Percentiles rank a stretch among this genome's conserved stretches.
These are phyloP conservation scores for Talaromyces sp. DNA, from an alignment of 2,329 filamentous ascomycete genomes.

Conservation along the genomic window DNA sequence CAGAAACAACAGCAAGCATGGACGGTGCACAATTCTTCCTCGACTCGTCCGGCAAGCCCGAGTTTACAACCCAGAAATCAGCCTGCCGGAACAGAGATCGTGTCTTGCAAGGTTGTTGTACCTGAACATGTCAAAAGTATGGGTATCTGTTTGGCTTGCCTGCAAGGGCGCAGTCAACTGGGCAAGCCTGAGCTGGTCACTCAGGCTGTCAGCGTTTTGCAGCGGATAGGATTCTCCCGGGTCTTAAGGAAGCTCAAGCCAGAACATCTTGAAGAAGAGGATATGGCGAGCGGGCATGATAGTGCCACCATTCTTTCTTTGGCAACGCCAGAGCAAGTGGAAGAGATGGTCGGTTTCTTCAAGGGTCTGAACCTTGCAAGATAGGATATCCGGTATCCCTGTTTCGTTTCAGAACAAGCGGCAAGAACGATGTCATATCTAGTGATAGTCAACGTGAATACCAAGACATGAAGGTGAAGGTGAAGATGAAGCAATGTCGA, in stretches of 20 bases:
- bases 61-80: background rate
- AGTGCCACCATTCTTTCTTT: background rate
- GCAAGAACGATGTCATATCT: background rate
- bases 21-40: background rate
- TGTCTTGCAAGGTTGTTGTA: background rate
- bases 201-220: background rate
- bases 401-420: background rate
- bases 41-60: background rate
- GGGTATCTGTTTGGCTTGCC: constrained; percentile 5
- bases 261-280: background rate
- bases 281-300: background rate
- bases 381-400: background rate
- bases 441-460: background rate
- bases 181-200: background rate
- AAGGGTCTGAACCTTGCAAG: background rate
- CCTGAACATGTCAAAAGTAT: constrained; percentile 7
- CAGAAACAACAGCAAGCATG: constrained; percentile 1
- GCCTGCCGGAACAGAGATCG: background rate
- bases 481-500: background rate
- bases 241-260: background rate
- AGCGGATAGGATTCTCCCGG: background rate
- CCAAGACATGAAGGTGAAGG: background rate
- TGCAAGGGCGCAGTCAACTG: background rate
- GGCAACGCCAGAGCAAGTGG: constrained; percentile 2
- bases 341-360: background rate